Evolutionary conservation across 192 early-diverging fungal species (phyloP).

Genomic region (Backusella westeae): DNA sequence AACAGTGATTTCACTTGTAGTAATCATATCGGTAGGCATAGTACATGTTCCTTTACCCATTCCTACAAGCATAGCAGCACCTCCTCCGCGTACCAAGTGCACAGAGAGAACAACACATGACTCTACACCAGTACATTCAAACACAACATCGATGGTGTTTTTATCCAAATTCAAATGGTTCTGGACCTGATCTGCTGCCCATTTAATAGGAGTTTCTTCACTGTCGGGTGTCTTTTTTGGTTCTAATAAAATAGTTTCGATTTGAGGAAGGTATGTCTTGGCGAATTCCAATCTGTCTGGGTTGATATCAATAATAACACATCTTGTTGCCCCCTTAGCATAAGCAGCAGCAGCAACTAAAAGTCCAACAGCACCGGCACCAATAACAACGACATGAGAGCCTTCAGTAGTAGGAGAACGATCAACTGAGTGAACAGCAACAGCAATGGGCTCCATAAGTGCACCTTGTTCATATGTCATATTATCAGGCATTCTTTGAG

Average conservation of each 20-base stretch:
- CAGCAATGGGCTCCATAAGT: constrained; percentile 38
- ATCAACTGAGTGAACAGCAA: constrained; percentile 33
- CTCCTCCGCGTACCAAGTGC: constrained; percentile 19
- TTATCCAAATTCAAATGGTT: constrained; percentile 8
- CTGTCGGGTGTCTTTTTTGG: neutral
- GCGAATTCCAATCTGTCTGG: constrained; percentile 26
- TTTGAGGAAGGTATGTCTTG: constrained; percentile 20
- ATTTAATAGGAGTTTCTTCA: neutral
- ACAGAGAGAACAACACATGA: constrained; percentile 28
- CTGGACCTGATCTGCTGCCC: neutral
- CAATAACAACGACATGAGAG: constrained; percentile 32
- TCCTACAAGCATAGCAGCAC: constrained; percentile 30
- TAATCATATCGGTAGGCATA: constrained; percentile 23
- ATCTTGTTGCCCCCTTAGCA: constrained; percentile 28
- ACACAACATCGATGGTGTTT: constrained; percentile 19
- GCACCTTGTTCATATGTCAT: constrained; percentile 37
- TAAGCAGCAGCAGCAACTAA: constrained; percentile 28
- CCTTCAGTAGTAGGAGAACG: constrained; percentile 19
- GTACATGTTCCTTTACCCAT: constrained; percentile 15
- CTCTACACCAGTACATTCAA: constrained; percentile 34
- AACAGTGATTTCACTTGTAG: constrained; percentile 27
- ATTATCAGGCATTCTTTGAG: constrained; percentile 31
- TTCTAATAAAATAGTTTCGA: neutral
- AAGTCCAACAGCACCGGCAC: constrained; percentile 39
- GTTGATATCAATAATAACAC: constrained; percentile 36